phyloP scores from a whole-genome alignment of 441 rosid genomes.

The Adansonia gregorii region DNA sequence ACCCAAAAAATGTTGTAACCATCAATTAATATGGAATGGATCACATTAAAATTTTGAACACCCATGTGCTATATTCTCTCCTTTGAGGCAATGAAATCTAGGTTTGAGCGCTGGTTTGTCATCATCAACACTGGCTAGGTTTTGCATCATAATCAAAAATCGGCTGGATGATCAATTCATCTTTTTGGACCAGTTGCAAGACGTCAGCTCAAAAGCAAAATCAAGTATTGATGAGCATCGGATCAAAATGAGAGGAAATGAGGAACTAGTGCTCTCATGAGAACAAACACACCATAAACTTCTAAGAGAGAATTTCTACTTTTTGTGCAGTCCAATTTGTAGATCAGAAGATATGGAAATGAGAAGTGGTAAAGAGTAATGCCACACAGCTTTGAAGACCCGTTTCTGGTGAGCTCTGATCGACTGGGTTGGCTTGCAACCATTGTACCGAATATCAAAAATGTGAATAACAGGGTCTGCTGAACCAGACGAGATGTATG shows the following conservation, averaged over 20 bases:
- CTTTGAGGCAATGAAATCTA: neutral
- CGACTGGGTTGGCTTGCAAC: conserved; percentile 74
- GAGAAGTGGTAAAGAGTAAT: conserved; percentile 62
- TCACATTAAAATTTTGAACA: neutral
- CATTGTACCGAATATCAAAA: conserved; percentile 82
- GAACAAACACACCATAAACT: neutral
- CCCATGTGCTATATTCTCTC: neutral
- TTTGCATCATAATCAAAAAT: neutral
- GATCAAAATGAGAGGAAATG: neutral
- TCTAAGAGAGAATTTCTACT: conserved; percentile 18
- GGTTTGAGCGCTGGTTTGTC: neutral
- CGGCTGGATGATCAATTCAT: neutral
- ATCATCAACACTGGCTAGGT: neutral
- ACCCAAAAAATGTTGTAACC: neutral
- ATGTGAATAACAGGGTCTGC: conserved; percentile 85
- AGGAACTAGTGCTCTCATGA: neutral
- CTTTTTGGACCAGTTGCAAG: neutral
- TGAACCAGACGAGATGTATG: conserved; percentile 75
- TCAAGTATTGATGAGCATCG: neutral
- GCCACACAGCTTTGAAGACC: conserved; percentile 88
- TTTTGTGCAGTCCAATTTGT: conserved; percentile 76
- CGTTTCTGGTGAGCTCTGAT: conserved; percentile 80
- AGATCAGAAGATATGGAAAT: conserved; percentile 87
- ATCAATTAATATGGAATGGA: neutral
- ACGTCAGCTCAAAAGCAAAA: neutral